Evolutionary conservation across 371 early-diverging fungal species (phyloP), one percentile per base, ranked within the genome.

Genomic region (Mortierella sp.): DNA sequence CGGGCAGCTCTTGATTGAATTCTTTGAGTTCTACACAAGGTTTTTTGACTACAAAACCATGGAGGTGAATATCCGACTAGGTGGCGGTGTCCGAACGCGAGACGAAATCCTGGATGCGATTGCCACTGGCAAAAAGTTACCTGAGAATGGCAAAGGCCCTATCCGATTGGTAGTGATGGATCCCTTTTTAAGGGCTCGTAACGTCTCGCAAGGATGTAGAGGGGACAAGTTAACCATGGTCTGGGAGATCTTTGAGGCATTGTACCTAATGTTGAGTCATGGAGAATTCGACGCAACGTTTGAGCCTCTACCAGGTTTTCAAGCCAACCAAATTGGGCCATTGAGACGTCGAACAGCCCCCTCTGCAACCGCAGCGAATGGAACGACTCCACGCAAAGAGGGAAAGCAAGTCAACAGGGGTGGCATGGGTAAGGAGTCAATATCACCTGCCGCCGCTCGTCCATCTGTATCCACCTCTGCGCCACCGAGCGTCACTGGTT

Each of bases 11-110:
- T 50, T 76, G 52, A 54, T 65, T 19, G 70, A 76, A 34, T 76
- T 76, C 45, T 76, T 76, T 27, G 69, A 69, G 52, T 76, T 54
- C 48, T 76, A 62, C 27, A 48, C 69, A 10, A 69, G 77, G 10
- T 69, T 58, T 51, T 76, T 56, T 46, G 77, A 76, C 28, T 76
- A 76, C 28, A 64, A 64, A 24, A 69, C 61, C 50, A 58, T 64
- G 77, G 77, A 76, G 39, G 70, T 76, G 52, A 76, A 76, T 22
- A 57, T 76, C 34, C 77, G 77, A 19, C 25, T 61, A 2, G 76
- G 76, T 16, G 70, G 66, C 17, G 68, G 68, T 3, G 24, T 67
- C 48, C 47, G 60, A 9, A n/a, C 47, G 13, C 62, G 67, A 29
- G 59, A 63, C 21, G 63, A 58, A 14, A 39, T 31, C 17, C 7